Conservation (phyloP, 108 stramenopile species). For the Cylindrotheca fusiformis region DNA sequence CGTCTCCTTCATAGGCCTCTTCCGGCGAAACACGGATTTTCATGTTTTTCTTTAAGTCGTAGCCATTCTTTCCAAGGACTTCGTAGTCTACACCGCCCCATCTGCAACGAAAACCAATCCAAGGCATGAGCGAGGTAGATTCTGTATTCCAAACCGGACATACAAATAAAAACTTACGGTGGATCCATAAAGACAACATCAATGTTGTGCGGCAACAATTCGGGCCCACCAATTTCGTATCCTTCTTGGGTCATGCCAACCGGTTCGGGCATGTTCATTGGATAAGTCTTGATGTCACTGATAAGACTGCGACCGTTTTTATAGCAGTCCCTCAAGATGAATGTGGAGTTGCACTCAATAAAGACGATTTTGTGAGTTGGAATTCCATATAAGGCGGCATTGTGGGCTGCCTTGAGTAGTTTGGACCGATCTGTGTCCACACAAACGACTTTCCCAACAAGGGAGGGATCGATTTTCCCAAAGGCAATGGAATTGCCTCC, state of each 20-base stretch:
- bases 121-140: neutral
- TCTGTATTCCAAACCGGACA: neutral
- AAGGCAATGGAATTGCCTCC: slow-evolving; percentile 93
- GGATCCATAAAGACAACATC: slow-evolving; percentile 88
- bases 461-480: slow-evolving; percentile 49
- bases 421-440: slow-evolving; percentile 89
- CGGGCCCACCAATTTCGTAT: slow-evolving; percentile 71
- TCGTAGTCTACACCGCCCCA: slow-evolving; percentile 77
- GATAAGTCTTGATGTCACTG: slow-evolving; percentile 47
- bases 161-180: slow-evolving; percentile 36
- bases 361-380: slow-evolving; percentile 72
- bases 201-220: slow-evolving; percentile 58
- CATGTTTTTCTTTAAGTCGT: slow-evolving; percentile 82
- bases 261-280: slow-evolving; percentile 49
- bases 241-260: slow-evolving; percentile 53
- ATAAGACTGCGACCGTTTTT: slow-evolving; percentile 60
- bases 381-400: slow-evolving; percentile 90
- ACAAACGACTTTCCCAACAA: slow-evolving; percentile 76
- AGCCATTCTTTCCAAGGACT: slow-evolving; percentile 78
- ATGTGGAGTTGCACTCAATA: slow-evolving; percentile 77
- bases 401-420: slow-evolving; percentile 88
- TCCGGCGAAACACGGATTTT: slow-evolving; percentile 56
- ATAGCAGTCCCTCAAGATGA: slow-evolving; percentile 71
- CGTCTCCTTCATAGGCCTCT: slow-evolving; percentile 24
- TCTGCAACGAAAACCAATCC: neutral